Evolutionary conservation across 2,329 filamentous ascomycete species (phyloP), one percentile per base, ranked within the genome.

Genomic region (Diaporthe longicolla): DNA sequence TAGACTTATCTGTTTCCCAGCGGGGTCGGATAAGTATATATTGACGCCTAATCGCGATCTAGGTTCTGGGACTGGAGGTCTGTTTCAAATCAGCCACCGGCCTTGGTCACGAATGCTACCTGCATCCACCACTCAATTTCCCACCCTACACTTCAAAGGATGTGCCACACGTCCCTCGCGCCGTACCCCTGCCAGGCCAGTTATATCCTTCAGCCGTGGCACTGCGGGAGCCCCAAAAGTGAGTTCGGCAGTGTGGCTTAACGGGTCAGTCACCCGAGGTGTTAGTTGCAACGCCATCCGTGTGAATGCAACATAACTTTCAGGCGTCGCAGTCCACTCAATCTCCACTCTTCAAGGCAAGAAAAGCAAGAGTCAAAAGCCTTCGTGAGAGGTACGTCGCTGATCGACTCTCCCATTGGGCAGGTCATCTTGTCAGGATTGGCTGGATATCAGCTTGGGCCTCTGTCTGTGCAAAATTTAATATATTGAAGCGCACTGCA

Each of bases 21-120:
- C 63, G 63, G 45, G 63, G 63, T 19, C 5, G 32, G 21, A 37
- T 21, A 40, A 66, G 45, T 35, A 52, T 66, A 66, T 66, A 50
- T 37, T n/a, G 45, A 37, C 29, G 29, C 21, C 45, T 26, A 26
- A 52, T 21, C 50, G 13, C 45, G 7, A 24, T 66, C 63, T 37
- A 66, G 63, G 45, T 66, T 66, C 45, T 19, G 63, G 40, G 63
- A 19, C 21, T 52, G 45, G 13, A 52, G 45, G 63, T 66, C 21
- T 50, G 63, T 66, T 66, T 66, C 63, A 66, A 66, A 66, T 26
- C 63, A 66, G 63, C 61, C 63, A 66, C 63, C 29, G 63, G 29
- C 63, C 63, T 52, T 66, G 63, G 63, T 66, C 32, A 52, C 8
- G 29, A 66, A 66, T 66, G 63, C 63, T 66, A 66, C 63, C 63